Evolutionary conservation across 2,329 filamentous ascomycete species (phyloP).

Genomic region (Sporothrix pseudoabietina): DNA sequence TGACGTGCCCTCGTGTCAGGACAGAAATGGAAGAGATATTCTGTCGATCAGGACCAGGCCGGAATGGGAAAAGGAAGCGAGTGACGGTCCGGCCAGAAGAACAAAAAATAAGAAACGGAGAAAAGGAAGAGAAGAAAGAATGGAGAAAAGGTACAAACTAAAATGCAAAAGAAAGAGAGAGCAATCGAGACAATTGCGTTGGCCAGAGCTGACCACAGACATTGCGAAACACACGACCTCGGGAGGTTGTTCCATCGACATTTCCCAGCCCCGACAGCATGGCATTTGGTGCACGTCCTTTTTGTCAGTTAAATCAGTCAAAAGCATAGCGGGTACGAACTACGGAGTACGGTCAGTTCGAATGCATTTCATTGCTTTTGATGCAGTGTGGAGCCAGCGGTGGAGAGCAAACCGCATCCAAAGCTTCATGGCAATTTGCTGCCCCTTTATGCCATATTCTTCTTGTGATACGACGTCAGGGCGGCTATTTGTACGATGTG

Average conservation of each 20-base stretch:
- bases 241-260: background rate
- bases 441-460: background rate
- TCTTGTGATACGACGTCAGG: background rate
- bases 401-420: background rate
- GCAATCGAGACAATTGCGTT: constrained; percentile 1
- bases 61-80: constrained; percentile 15
- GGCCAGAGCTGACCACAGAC: constrained; percentile 16
- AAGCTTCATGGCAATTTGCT: background rate
- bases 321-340: background rate
- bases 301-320: background rate
- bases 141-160: background rate
- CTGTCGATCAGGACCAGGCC: constrained; percentile 22
- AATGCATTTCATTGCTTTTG: background rate
- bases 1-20: background rate
- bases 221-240: constrained; percentile 15
- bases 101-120: background rate
- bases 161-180: background rate
- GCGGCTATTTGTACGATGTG: background rate
- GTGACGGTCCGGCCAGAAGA: background rate
- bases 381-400: background rate
- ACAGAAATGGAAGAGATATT: background rate
- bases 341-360: background rate
- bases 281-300: background rate
- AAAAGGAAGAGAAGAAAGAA: background rate
- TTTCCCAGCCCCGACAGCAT: background rate